A percentile compares a stretch with the other conserved stretches of the same genome.
These are phyloP conservation scores for Melocanna baccifera DNA, from an alignment of 176 grass and related monocot species.

Conservation along the genomic window DNA sequence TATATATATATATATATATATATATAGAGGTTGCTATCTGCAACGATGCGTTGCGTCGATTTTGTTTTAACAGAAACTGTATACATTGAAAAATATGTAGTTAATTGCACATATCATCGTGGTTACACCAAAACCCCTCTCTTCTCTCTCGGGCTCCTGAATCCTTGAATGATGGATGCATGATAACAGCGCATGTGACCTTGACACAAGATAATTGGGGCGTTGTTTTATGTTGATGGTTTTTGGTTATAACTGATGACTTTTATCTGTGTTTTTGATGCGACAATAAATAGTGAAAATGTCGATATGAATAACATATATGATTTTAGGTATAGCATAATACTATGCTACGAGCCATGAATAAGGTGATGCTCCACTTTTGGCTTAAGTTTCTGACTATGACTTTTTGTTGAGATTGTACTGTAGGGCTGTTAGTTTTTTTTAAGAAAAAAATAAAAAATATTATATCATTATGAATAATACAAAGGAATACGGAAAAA, in stretches of 20 bases:
- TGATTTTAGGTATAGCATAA: too few species aligned
- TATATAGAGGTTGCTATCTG: neutral
- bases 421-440: too few species aligned
- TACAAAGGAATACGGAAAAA: too few species aligned
- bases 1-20: neutral
- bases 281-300: too few species aligned
- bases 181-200: constrained; percentile 13
- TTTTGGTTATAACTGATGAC: too few species aligned
- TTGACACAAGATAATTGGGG: neutral
- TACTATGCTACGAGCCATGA: neutral
- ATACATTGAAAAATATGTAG: neutral
- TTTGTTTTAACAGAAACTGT: neutral
- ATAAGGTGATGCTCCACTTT: neutral
- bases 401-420: too few species aligned
- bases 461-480: too few species aligned
- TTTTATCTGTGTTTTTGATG: too few species aligned
- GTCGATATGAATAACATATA: too few species aligned
- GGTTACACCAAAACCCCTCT: neutral
- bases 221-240: too few species aligned
- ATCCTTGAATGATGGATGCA: constrained; percentile 7
- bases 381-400: too few species aligned
- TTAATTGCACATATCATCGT: neutral
- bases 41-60: neutral
- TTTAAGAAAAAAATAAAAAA: too few species aligned
- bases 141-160: neutral